Conservation (phyloP, 108 stramenopile species). For the Schizochytrium sp. region DNA sequence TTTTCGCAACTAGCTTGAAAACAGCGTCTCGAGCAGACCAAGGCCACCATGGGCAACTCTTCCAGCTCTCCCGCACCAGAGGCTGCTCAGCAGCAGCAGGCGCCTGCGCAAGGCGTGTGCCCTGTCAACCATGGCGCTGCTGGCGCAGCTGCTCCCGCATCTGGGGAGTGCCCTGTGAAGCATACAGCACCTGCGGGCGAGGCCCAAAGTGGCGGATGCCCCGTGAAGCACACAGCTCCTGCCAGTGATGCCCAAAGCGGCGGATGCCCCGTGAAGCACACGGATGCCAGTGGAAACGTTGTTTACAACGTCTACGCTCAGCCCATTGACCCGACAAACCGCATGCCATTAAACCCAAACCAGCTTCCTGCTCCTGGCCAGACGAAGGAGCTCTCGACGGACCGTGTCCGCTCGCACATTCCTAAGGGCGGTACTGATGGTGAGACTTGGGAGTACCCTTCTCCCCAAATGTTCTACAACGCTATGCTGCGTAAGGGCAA, state of each 20-base stretch:
- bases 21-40: not conserved
- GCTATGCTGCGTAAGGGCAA: constrained; percentile 93
- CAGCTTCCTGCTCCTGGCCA: constrained; percentile 70
- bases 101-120: constrained; percentile 15
- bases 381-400: constrained; percentile 78
- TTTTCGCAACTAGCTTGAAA: too few species aligned
- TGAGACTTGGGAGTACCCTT: constrained; percentile 93
- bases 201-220: not conserved
- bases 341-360: constrained; percentile 86
- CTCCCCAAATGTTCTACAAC: constrained; percentile 99
- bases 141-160: not conserved
- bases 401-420: constrained; percentile 87
- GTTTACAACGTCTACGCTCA: constrained; percentile 97
- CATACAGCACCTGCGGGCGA: not conserved
- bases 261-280: constrained; percentile 22
- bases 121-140: constrained; percentile 11
- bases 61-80: not conserved
- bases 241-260: not conserved
- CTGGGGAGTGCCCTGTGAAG: not conserved
- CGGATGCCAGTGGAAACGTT: constrained; percentile 1
- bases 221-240: constrained; percentile 28
- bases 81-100: not conserved
- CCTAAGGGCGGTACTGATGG: constrained; percentile 83
- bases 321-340: constrained; percentile 92
- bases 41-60: not conserved